Evolutionary conservation across 2,329 filamentous ascomycete genomes (phyloP), one percentile per base, ranked within the genome.

Genomic region (Teratosphaeria nubilosa): DNA sequence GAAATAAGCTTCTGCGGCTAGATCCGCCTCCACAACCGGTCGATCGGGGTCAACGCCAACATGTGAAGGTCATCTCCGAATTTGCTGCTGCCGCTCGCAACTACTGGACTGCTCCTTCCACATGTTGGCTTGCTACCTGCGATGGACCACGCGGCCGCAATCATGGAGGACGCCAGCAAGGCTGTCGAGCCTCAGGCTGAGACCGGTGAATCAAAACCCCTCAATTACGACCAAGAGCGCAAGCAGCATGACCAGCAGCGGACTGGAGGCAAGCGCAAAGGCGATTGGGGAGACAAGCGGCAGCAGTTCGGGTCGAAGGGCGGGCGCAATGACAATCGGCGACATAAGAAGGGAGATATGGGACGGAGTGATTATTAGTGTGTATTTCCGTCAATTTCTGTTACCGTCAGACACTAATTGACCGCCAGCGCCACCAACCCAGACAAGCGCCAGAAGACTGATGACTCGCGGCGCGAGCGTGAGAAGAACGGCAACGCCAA

Each of bases 301-400:
- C 60, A 60, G 45, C 54, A 58, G 25, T 51, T 51, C 30, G 59
- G 61, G 6, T 55, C 34, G 1, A 31, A 34, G 31, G 9, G 60
- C 53, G 56, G 63, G 57, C 64, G 62, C 62, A 60, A 68, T 57
- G 63, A 70, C 68, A 62, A 63, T 65, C 66, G 66, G 63, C 62
- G 69, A 60, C 64, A 70, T 79, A 84, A 83, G 81, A 85, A 82
- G 70, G 78, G 78, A 72, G 82, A 86, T 81, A 76, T 86, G 82
- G 85, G 86, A 66, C 77, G 86, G 73, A 77, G 76, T 61, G 84
- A 85, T 70, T 86, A 82, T 74, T 80, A 79, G 86, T 87, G 77
- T 70, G 80, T 74, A 55, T 41, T 20, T 55, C 16, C 51, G 11
- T 20, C 45, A 51, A 48, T 24, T 3, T 25, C 4, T 11, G 20